Base-by-base conservation (phyloP, 108 stramenopile genomes). In the Skeletonema grethae region DNA sequence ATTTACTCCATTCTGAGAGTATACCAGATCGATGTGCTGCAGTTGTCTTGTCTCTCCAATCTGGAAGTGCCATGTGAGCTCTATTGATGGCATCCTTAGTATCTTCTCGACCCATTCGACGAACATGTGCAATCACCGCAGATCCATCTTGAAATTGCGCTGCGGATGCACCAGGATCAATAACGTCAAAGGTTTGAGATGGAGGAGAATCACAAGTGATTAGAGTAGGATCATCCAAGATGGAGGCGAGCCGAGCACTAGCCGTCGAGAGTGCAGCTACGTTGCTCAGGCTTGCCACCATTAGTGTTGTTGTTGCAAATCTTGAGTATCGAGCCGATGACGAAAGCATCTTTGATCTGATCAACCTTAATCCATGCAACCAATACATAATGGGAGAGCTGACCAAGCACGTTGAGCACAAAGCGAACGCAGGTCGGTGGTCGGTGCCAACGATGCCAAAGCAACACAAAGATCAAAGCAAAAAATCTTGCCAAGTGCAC, bases 41-140 rank as follows among this genome's bases (percentile, higher is more conserved):
- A 16, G 88, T 94, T n/a, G 86, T 90, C 4, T 72, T 76, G 72
- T 89, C 88, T 65, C 79, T 78, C 87, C 88, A 91, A 0, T 65
- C 62, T 12, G 60, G 43, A n/a, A 93, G 71, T 43, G 77, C 81
- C 22, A 46, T 31, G 9, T 45, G 16, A 18, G 87, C 71, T 43
- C 65, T 46, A 46, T 77, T 69, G 43, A 89, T 89, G 38, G 84
- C 76, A 48, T 69, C 22, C 63, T 61, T 75, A 11, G 78, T 41
- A 53, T 79, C 82, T 4, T 72, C 74, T 36, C 69, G 69, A 11
- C 61, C 75, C 76, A 82, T 82, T 8, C 62, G 30, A 5, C 59
- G 28, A 9, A 77, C 80, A 35, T 35, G 34, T 20, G 62, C 80
- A 76, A 77, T 67, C 10, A 76, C 48, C n/a, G 70, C 76, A 32